phyloP scores from a whole-genome alignment of 192 early-diverging fungal genomes.

The Coemansia asiatica region DNA sequence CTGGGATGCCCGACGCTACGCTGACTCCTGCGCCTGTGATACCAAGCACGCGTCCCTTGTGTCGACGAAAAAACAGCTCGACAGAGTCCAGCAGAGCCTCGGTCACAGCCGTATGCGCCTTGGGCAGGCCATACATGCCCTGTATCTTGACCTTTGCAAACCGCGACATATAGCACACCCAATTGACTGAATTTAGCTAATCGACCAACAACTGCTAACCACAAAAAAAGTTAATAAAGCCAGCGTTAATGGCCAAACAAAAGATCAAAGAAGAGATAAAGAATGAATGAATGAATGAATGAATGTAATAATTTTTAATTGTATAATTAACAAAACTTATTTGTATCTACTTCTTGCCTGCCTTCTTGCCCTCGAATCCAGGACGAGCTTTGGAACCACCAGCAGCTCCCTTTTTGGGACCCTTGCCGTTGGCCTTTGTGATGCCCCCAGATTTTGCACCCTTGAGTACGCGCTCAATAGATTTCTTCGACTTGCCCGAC shows the following conservation, averaged over 20 bases:
- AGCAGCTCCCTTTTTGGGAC: constrained; percentile 12
- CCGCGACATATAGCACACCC: not conserved
- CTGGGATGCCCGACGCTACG: constrained; percentile 74
- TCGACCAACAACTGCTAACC: not conserved
- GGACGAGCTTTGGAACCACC: constrained; percentile 37
- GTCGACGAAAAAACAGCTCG: constrained; percentile 26
- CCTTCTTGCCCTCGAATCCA: constrained; percentile 51
- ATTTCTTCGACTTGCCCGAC: constrained; percentile 67
- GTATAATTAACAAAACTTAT: not conserved
- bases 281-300: not conserved
- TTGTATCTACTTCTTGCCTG: constrained; percentile 15
- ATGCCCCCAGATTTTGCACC: constrained; percentile 5
- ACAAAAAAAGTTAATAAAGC: too few species aligned
- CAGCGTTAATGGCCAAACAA: not conserved
- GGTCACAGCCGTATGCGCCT: constrained; percentile 28
- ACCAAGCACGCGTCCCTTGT: constrained; percentile 34
- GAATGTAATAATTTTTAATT: not conserved
- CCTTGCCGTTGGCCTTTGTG: constrained; percentile 7
- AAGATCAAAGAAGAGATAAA: not conserved
- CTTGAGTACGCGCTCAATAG: constrained; percentile 51
- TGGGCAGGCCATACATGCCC: constrained; percentile 43
- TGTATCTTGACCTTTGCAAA: constrained; percentile 38
- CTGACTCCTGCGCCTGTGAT: constrained; percentile 58
- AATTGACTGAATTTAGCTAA: not conserved
- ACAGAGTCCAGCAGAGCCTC: constrained; percentile 17